Conservation (phyloP, 768 basidiomycete species). For the Fomitopsis serialis region DNA sequence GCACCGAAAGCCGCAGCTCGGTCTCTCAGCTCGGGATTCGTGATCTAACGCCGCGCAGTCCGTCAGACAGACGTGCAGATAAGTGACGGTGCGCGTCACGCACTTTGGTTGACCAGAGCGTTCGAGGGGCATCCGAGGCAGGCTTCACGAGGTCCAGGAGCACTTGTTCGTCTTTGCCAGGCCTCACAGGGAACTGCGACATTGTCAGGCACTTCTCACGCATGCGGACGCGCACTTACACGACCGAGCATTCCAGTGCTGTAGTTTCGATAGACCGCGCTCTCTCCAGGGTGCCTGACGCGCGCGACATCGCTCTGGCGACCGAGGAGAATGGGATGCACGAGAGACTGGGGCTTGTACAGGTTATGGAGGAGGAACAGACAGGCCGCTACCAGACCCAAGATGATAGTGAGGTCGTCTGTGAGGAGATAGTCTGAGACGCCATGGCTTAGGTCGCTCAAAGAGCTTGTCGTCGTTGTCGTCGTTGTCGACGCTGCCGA, state of each 20-base stretch:
- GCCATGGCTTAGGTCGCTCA: constrained; percentile 22
- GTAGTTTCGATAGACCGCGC: constrained; percentile 89
- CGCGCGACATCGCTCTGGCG: constrained; percentile 86
- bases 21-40: constrained; percentile 64
- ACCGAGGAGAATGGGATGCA: constrained; percentile 91
- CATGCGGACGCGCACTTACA: constrained; percentile 38
- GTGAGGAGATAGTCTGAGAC: constrained; percentile 60
- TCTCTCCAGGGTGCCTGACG: constrained; percentile 76
- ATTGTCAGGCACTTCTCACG: neutral
- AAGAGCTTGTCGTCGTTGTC: too few species aligned
- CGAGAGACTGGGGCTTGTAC: constrained; percentile 78
- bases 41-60: constrained; percentile 44
- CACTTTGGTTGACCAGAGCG: constrained; percentile 78
- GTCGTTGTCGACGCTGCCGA: too few species aligned
- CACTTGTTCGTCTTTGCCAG: constrained; percentile 65
- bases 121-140: constrained; percentile 62
- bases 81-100: constrained; percentile 7
- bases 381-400: constrained; percentile 70
- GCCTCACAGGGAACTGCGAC: constrained; percentile 64
- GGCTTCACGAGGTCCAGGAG: constrained; percentile 62
- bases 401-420: constrained; percentile 74
- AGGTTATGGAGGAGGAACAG: constrained; percentile 73
- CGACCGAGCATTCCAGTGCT: constrained; percentile 78
- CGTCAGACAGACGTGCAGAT: neutral
- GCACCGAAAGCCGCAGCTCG: constrained; percentile 70